Evolutionary conservation across 345 rosid genomes (phyloP).

Genomic region (Salix dunnii): DNA sequence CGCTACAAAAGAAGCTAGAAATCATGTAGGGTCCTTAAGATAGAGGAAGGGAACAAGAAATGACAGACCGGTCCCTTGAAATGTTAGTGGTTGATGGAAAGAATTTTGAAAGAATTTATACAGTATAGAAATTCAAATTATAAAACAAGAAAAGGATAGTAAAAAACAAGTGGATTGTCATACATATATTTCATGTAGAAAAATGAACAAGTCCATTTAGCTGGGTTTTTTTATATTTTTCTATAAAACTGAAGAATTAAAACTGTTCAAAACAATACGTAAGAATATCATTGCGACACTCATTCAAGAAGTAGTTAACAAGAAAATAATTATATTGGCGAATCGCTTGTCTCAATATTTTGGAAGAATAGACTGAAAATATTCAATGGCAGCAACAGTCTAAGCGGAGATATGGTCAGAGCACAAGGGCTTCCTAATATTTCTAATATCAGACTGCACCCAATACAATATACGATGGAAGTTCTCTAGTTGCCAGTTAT

Average conservation of each 20-base stretch:
- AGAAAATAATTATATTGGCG: not conserved
- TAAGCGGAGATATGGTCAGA: not conserved
- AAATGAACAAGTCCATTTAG: too few species aligned
- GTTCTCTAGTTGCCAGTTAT: not conserved
- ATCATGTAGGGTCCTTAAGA: not conserved
- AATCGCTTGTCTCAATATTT: not conserved
- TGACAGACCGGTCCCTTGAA: not conserved
- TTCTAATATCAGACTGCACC: not conserved
- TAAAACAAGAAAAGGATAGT: too few species aligned
- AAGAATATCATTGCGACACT: too few species aligned
- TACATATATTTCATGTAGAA: too few species aligned
- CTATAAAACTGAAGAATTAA: too few species aligned
- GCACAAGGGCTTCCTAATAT: not conserved
- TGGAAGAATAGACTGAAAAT: not conserved
- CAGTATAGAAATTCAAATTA: too few species aligned
- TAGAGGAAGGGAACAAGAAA: not conserved
- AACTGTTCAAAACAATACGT: too few species aligned
- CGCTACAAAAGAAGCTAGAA: not conserved
- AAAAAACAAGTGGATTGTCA: too few species aligned
- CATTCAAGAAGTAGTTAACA: not conserved
- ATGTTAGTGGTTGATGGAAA: not conserved
- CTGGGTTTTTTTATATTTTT: too few species aligned
- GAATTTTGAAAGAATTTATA: too few species aligned
- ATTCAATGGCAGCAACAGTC: not conserved
- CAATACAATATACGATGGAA: not conserved